Evolutionary conservation across 1,284 basidiomycete genomes (phyloP).

Genomic region (Mycosarcoma maydis): DNA sequence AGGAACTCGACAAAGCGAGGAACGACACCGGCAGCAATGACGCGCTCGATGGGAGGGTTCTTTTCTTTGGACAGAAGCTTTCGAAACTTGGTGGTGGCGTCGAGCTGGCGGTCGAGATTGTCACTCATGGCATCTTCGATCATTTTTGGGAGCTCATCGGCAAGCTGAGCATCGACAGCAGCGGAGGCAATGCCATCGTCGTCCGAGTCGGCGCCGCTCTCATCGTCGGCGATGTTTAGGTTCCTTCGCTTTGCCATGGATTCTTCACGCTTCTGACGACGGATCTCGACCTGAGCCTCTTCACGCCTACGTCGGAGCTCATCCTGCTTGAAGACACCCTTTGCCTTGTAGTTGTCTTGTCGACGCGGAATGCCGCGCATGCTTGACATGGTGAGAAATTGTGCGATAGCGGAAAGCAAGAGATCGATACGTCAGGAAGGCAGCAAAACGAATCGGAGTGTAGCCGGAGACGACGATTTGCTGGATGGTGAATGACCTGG

Average conservation of each 20-base stretch:
- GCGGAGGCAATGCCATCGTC: constrained; percentile 57
- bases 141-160: constrained; percentile 81
- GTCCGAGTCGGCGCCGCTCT: constrained; percentile 62
- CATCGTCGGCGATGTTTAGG: constrained; percentile 57
- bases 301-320: constrained; percentile 65
- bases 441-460: no score
- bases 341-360: constrained; percentile 65
- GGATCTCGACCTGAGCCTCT: constrained; percentile 67
- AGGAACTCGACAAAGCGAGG: constrained; percentile 97
- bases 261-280: constrained; percentile 66
- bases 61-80: constrained; percentile 97
- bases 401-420: not conserved
- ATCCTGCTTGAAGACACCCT: constrained; percentile 65
- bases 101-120: constrained; percentile 87
- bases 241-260: constrained; percentile 66
- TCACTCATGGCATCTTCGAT: constrained; percentile 91
- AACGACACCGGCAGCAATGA: constrained; percentile 97
- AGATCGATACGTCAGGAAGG: no score
- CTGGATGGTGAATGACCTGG: not conserved
- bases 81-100: constrained; percentile 93
- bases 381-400: constrained; percentile 48
- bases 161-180: constrained; percentile 72
- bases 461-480: no score
- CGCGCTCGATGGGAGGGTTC: constrained; percentile 99
- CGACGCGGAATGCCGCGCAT: constrained; percentile 61